Base-by-base conservation (phyloP, 139 green algal genomes). In the Zygnema circumcarinatum region DNA sequence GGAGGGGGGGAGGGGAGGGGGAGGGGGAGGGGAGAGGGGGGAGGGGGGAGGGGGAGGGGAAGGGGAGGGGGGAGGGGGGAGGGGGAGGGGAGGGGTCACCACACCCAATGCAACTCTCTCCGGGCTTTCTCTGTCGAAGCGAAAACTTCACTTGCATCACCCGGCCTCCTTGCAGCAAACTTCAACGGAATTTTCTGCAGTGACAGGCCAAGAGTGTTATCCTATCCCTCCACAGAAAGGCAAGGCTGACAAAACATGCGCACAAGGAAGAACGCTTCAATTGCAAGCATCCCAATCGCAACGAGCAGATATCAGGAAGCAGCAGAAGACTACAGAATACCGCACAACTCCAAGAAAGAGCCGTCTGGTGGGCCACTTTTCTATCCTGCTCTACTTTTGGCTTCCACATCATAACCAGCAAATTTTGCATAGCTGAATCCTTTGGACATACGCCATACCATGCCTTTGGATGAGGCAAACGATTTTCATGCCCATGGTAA, bases 131-230 rank as follows among this genome's bases (percentile, higher is more conserved):
- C 93, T 0, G 96, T 98, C 7, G 92, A 93, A 0, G 96, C 96
- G 94, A 95, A 99, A 82, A 99, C 96, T 38, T 95, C 95, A 72
- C 94, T 79, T n/a, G 91, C 93, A 89, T 98, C 96, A 0, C 96
- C 96, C 0, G 92, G 81, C 22, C 96, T 25, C 81, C 81, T 87
- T 31, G 31, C 38, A 31, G 25, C 32, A 33, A 87, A 52, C 20
- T 56, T 53, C 2, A 87, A 29, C 1, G 81, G 67, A 31, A 87
- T 83, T 74, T 83, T 83, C 81, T 83, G 81, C 67, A 32, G 7
- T 32, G n/a, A n/a, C n/a, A 53, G 3, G 7, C 2, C 38, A 35
- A 25, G 33, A 76, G 75, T 67, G 72, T 35, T 29, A 72, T 29
- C 56, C 56, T 35, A 35, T 29, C 29, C 29, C 56, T 35, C 29